Percentiles rank a stretch among this genome's conserved stretches.
These are phyloP conservation scores for Colletotrichum tofieldiae DNA, from an alignment of 2,329 filamentous ascomycete species.

Conservation along the genomic window DNA sequence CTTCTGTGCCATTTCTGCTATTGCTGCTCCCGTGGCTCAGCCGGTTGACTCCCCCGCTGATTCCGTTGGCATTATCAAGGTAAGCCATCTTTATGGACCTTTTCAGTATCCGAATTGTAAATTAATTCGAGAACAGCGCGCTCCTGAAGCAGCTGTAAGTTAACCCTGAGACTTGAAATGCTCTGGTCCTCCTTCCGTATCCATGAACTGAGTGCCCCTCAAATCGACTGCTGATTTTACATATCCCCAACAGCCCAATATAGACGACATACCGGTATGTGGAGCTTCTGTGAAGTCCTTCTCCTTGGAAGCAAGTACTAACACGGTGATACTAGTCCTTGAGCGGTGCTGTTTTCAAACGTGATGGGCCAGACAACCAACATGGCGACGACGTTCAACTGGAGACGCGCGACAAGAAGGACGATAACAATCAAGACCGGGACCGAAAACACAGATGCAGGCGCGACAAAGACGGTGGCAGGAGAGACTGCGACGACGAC, in stretches of 20 bases:
- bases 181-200: background rate
- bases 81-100: background rate
- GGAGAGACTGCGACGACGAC: constrained; percentile 7
- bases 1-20: constrained; percentile 20
- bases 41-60: background rate
- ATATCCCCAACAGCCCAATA: constrained; percentile 3
- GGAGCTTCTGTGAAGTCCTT: background rate
- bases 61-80: constrained; percentile 3
- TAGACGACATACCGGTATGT: constrained; percentile 11
- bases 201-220: background rate
- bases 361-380: background rate
- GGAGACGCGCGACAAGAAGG: background rate
- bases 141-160: constrained; percentile 31
- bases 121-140: constrained; percentile 12
- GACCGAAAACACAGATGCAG: constrained; percentile 16
- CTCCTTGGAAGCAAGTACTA: background rate
- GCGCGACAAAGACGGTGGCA: background rate
- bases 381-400: background rate
- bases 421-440: constrained; percentile 1
- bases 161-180: too few relatives aligned
- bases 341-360: background rate
- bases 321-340: background rate
- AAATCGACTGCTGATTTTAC: background rate
- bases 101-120: background rate
- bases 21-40: constrained; percentile 24